Evolutionary conservation across 495 filamentous ascomycete species (phyloP).

Genomic region (Ramalina intermedia): DNA sequence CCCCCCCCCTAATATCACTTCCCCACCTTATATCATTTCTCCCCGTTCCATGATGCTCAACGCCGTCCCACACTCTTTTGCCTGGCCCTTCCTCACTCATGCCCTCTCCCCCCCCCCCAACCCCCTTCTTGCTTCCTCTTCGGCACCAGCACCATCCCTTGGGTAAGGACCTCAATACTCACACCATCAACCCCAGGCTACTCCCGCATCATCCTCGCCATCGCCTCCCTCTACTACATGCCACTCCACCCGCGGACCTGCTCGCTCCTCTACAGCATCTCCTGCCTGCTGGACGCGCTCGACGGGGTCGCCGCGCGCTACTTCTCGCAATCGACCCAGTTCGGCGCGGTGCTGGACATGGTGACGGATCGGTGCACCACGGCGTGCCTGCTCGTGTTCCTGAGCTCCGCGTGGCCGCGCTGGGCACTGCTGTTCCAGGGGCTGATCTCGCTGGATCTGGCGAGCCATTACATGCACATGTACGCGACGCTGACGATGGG

Average conservation of each 20-base stretch:
- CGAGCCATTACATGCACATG: conserved; percentile 98
- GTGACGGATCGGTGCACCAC: conserved; percentile 93
- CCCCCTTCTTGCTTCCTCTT: not conserved
- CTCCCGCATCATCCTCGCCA: conserved; percentile 69
- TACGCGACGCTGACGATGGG: conserved; percentile 81
- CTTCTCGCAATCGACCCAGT: conserved; percentile 81
- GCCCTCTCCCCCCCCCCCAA: not conserved
- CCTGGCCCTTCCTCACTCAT: no score
- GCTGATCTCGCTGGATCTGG: conserved; percentile 79
- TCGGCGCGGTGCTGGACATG: conserved; percentile 96
- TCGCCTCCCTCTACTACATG: conserved; percentile 97
- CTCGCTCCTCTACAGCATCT: conserved; percentile 77
- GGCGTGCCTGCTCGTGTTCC: conserved; percentile 81
- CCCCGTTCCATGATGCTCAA: not conserved
- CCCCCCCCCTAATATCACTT: not conserved
- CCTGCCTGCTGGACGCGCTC: conserved; percentile 84
- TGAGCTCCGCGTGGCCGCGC: conserved; percentile 79
- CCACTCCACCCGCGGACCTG: conserved; percentile 91
- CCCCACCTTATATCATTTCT: no score
- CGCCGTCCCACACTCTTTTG: no score
- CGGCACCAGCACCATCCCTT: no score
- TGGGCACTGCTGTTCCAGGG: conserved; percentile 90
- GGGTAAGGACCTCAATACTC: no score
- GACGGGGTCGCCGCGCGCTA: conserved; percentile 82
- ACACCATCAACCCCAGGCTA: conserved; percentile 47